Conservation (phyloP, 2,329 filamentous ascomycete genomes). For the Colletotrichum sp. region DNA sequence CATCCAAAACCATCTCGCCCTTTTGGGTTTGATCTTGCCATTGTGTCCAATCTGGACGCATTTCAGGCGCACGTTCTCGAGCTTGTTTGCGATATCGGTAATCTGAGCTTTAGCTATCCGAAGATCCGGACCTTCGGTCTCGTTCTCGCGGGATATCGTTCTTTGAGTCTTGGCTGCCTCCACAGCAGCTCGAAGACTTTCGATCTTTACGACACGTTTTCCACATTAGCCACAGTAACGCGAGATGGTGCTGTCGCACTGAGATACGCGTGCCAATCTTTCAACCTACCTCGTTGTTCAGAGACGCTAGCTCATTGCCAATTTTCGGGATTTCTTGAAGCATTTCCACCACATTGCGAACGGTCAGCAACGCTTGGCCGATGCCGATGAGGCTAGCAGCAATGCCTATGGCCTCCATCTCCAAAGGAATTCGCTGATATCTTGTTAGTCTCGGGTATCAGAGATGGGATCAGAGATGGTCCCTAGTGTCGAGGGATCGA, state of each 20-base stretch:
- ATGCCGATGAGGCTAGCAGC: constrained; percentile 19
- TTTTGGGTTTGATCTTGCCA: neutral
- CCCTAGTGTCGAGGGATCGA: neutral
- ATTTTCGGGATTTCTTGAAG: neutral
- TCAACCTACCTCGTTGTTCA: neutral
- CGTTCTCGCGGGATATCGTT: neutral
- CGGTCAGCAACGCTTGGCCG: neutral
- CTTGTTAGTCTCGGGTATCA: neutral
- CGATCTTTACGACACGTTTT: neutral
- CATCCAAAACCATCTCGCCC: neutral
- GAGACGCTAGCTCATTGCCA: neutral
- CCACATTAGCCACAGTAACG: neutral
- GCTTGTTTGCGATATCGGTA: accelerated
- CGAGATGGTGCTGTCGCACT: too few species aligned
- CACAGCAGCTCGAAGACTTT: neutral
- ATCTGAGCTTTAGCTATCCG: neutral
- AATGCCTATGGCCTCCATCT: constrained; percentile 7
- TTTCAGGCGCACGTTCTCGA: neutral
- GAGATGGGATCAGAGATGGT: too few species aligned
- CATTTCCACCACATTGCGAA: neutral
- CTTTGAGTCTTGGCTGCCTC: neutral
- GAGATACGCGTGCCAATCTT: neutral
- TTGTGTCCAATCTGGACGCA: neutral
- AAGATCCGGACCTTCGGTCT: neutral
- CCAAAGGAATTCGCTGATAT: accelerated